Percentiles rank a stretch among this genome's conserved stretches.
These are phyloP conservation scores for Xylaria sp. DNA, from an alignment of 2,329 filamentous ascomycete genomes.

Conservation along the genomic window DNA sequence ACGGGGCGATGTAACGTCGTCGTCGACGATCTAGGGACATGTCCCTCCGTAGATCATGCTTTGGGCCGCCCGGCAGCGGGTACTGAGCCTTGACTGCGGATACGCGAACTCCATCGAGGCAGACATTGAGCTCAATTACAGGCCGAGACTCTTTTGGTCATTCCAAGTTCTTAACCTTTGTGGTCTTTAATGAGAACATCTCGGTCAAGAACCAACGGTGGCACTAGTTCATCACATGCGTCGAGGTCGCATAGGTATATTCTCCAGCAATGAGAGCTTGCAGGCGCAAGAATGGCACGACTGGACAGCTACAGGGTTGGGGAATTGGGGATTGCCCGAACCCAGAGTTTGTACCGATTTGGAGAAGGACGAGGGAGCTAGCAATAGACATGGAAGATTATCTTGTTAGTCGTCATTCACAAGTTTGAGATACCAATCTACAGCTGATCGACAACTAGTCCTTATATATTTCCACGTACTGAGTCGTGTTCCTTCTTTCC, in stretches of 20 bases:
- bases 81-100: conserved; percentile 8
- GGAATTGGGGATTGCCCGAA: conserved; percentile 21
- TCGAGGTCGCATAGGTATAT: not conserved
- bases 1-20: conserved; percentile 15
- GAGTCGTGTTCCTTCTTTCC: not conserved
- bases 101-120: conserved; percentile 21
- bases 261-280: conserved; percentile 19
- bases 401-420: not conserved
- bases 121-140: not conserved
- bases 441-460: not conserved
- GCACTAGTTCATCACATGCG: not conserved
- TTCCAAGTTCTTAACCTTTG: not conserved
- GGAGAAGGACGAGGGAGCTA: not conserved
- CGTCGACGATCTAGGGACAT: conserved; percentile 14
- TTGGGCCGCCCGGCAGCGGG: not conserved
- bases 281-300: not conserved
- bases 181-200: not conserved
- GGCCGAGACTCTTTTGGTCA: not conserved
- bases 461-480: not conserved
- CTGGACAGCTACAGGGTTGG: not conserved
- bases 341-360: not conserved
- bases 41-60: conserved; percentile 18
- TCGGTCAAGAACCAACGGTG: not conserved
- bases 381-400: no score
- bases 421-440: not conserved